Percentiles rank a stretch among this genome's conserved stretches.
These are phyloP conservation scores for Citrullus mucosospermus DNA, from an alignment of 306 rosid genomes.

Conservation along the genomic window DNA sequence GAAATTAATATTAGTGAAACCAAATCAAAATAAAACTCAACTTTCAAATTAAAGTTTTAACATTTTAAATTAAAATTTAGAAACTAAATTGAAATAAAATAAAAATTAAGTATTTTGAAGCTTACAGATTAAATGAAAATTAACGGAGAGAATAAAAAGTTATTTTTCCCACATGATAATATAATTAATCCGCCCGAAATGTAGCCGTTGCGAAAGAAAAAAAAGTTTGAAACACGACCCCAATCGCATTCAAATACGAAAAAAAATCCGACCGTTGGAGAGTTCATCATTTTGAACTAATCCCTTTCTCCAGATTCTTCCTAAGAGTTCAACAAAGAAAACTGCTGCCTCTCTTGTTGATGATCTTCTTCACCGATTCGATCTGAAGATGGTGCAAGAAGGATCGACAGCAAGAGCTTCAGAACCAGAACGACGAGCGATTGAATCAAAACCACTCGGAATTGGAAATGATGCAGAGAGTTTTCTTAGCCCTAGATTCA, in stretches of 20 bases:
- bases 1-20: too few relatives aligned
- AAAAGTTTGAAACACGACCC: background rate
- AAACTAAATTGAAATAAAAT: too few relatives aligned
- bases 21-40: too few relatives aligned
- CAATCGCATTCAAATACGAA: background rate
- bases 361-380: background rate
- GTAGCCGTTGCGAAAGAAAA: background rate
- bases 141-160: too few relatives aligned
- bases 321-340: background rate
- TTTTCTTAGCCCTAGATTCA: conserved; percentile 69
- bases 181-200: too few relatives aligned
- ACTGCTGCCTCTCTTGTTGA: background rate
- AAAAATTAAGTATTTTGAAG: too few relatives aligned
- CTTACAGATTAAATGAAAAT: too few relatives aligned
- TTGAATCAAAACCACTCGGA: conserved; percentile 9
- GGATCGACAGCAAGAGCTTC: conserved; percentile 23
- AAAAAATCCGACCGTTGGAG: background rate
- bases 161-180: too few relatives aligned
- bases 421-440: conserved; percentile 10
- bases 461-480: conserved; percentile 14
- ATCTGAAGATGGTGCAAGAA: conserved; percentile 32
- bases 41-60: too few relatives aligned
- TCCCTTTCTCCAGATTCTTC: background rate
- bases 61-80: too few relatives aligned
- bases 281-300: background rate